Percentiles rank a stretch among this genome's conserved stretches.
Conservation (phyloP, 441 rosid genomes). For the Syzygium malaccense region DNA sequence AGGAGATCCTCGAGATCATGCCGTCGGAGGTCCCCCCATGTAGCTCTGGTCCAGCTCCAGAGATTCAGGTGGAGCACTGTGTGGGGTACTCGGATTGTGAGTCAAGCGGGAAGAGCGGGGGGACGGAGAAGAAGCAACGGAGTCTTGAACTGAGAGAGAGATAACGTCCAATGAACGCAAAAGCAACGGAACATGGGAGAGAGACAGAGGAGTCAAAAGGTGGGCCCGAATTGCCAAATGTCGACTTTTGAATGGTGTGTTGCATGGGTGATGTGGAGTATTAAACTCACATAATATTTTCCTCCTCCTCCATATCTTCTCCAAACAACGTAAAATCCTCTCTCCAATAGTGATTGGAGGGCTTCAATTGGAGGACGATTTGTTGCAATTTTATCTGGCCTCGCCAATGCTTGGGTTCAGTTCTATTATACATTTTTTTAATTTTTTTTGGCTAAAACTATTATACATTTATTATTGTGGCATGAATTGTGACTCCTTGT, state of each 20-base stretch:
- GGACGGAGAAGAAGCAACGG: slow-evolving; percentile 32
- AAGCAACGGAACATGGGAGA: no score
- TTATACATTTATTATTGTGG: no score
- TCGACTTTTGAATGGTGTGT: no score
- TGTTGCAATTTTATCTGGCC: background rate
- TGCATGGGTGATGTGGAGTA: no score
- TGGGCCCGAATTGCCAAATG: no score
- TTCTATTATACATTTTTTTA: background rate
- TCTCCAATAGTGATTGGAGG: background rate
- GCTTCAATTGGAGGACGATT: background rate
- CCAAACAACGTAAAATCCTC: background rate
- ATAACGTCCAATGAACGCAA: no score
- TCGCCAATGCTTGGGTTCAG: background rate
- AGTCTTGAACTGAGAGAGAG: no score
- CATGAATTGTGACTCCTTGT: no score
- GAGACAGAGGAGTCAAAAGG: no score
- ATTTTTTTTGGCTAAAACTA: no score
- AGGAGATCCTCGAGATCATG: slow-evolving; percentile 76
- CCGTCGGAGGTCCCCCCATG: slow-evolving; percentile 31
- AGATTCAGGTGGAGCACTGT: slow-evolving; percentile 74
- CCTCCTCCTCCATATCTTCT: no score
- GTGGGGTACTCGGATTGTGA: slow-evolving; percentile 61
- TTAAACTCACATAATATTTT: no score
- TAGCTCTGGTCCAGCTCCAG: slow-evolving; percentile 14
- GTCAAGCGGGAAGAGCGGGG: slow-evolving; percentile 77